Percentiles rank a stretch among this genome's conserved stretches.
phyloP scores from a whole-genome alignment of 2,329 filamentous ascomycete genomes.

The Colletotrichum sp. region DNA sequence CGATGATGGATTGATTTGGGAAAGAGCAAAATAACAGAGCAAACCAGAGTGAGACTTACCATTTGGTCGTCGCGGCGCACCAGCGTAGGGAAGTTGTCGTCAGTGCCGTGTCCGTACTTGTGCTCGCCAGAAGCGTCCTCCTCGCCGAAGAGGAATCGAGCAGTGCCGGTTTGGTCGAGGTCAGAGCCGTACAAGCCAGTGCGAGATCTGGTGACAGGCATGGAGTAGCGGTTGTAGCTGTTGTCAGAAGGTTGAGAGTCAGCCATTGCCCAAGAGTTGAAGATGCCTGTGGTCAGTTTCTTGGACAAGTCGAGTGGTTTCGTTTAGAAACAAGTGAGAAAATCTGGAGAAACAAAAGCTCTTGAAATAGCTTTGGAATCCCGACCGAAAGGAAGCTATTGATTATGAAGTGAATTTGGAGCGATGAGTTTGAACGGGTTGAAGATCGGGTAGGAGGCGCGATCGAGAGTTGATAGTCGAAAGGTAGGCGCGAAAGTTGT shows the following conservation, averaged over 20 bases:
- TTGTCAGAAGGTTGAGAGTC: constrained; percentile 23
- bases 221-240: constrained; percentile 89
- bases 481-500: background rate
- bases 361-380: background rate
- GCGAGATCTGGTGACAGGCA: constrained; percentile 81
- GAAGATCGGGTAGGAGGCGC: background rate
- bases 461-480: background rate
- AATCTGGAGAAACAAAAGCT: background rate
- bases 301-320: constrained; percentile 8
- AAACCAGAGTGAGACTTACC: constrained; percentile 45
- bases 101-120: constrained; percentile 73
- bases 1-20: background rate
- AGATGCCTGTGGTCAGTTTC: background rate
- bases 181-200: constrained; percentile 70
- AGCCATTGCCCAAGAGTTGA: constrained; percentile 6
- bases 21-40: background rate
- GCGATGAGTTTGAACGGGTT: background rate
- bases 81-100: constrained; percentile 88
- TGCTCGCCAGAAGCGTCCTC: constrained; percentile 73
- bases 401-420: background rate
- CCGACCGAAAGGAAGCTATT: background rate
- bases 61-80: constrained; percentile 67
- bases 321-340: background rate
- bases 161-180: constrained; percentile 83
- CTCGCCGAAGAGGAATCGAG: constrained; percentile 85